A percentile compares a stretch with the other conserved stretches of the same genome.
Conservation (phyloP, 768 basidiomycete genomes). For the Hydnum rufescens region DNA sequence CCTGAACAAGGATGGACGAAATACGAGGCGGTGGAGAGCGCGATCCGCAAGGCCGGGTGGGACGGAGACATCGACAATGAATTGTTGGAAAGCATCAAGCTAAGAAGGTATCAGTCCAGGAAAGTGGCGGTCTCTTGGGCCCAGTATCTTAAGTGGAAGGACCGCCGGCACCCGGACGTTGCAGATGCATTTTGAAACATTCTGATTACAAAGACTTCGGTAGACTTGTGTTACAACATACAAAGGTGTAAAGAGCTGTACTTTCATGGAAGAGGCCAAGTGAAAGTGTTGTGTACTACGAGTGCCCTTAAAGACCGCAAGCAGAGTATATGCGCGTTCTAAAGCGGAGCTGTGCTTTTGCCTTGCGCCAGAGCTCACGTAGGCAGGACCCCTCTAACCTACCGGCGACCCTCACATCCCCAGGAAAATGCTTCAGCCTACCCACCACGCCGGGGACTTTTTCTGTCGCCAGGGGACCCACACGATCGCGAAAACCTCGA, state of each 20-base stretch:
- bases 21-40: constrained; percentile 74
- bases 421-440: no score
- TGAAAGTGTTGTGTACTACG: no score
- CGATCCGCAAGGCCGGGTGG: constrained; percentile 90
- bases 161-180: background rate
- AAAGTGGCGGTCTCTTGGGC: constrained; percentile 49
- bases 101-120: constrained; percentile 69
- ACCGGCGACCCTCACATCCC: no score
- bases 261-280: no score
- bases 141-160: constrained; percentile 60
- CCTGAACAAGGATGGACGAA: constrained; percentile 89
- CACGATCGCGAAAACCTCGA: background rate
- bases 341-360: background rate
- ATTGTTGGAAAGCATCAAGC: constrained; percentile 48
- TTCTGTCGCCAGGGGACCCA: background rate
- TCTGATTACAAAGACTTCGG: no score
- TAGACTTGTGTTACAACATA: no score
- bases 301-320: no score
- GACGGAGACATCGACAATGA: constrained; percentile 64
- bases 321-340: no score
- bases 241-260: no score
- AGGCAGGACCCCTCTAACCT: no score
- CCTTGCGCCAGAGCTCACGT: no score
- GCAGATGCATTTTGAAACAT: no score
- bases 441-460: background rate